Evolutionary conservation across 2,329 filamentous ascomycete genomes (phyloP).

Genomic region (Pseudogymnoascus sp.): DNA sequence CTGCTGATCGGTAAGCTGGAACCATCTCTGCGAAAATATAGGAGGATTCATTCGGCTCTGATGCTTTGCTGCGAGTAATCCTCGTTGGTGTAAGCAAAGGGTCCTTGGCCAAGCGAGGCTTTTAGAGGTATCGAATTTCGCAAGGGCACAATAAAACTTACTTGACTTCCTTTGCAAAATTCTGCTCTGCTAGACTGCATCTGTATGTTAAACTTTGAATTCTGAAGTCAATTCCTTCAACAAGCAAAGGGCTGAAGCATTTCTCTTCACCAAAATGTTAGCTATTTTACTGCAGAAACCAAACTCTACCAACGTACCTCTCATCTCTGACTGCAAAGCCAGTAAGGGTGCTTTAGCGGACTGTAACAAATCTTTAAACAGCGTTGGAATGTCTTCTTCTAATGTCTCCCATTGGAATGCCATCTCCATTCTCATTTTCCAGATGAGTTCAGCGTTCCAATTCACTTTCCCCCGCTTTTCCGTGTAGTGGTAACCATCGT

Average conservation of each 20-base stretch:
- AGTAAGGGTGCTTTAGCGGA: conserved; percentile 11
- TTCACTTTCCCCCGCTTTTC: conserved; percentile 16
- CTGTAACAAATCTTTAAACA: conserved; percentile 15
- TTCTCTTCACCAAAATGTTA: conserved; percentile 8
- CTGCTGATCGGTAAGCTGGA: conserved; percentile 15
- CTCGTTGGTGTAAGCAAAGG: conserved; percentile 12
- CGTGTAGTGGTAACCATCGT: conserved; percentile 24
- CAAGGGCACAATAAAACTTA: conserved; percentile 10
- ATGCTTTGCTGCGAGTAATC: conserved; percentile 14
- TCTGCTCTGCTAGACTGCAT: conserved; percentile 13
- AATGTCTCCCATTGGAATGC: conserved; percentile 24
- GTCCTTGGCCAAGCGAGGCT: conserved; percentile 1
- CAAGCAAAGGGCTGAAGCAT: conserved; percentile 8
- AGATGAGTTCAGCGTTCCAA: conserved; percentile 29
- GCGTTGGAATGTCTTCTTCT: conserved; percentile 22
- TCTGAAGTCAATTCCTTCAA: conserved; percentile 16
- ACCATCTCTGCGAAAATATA: conserved; percentile 17
- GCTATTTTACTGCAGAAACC: neutral
- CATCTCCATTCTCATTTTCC: conserved; percentile 28
- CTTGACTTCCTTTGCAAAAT: conserved; percentile 15
- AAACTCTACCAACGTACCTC: conserved; percentile 10
- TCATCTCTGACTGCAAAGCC: conserved; percentile 12
- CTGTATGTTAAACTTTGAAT: conserved; percentile 16
- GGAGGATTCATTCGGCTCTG: conserved; percentile 17
- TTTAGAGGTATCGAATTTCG: neutral